Evolutionary conservation across 2,329 filamentous ascomycete species (phyloP), one percentile per base, ranked within the genome.

Genomic region (Penicillium sp.): DNA sequence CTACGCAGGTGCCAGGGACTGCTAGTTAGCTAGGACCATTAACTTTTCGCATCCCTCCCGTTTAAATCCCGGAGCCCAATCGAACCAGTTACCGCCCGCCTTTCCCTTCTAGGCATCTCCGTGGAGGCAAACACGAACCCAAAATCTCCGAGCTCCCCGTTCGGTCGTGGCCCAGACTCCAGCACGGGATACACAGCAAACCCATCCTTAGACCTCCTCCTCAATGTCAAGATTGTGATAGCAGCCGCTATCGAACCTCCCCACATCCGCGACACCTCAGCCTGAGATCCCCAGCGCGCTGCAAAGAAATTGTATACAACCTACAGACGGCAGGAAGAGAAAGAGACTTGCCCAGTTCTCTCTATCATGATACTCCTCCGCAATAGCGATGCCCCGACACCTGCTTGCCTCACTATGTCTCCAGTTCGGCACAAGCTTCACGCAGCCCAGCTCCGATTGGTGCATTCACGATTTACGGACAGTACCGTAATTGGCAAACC

Each of bases 191-290:
- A 22, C 39, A 20, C 17, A 4, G 6, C 11, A 25, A 5, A 4
- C 28, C 22, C 42, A 45, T 43, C 17, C 20, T 20, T 28, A 28
- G 5, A 28, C n/a, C 14, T 4, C 14, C 22, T 25, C 42, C 45
- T 20, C 45, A 48, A 48, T 35, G 31, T 54, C n/a, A 22, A 28
- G 52, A 54, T 45, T 54, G 28, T 42, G 37, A 42, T 37, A 47
- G 14, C 15, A n/a, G 17, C 38, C 25, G 25, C 31, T n/a, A 48
- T 28, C 12, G 6, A 53, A 34, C 4, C 17, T 8, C 42, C 20
- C 39, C 14, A 45, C 42, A 22, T 14, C 28, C 15, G 3, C 31
- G 10, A 10, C 45, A 25, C 15, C 20, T 35, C 45, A 20, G 28
- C 39, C 28, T 54, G 51, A 35, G 50, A 41, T 41, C 50, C 34